These are phyloP conservation scores for Amaranthus tricolor DNA, from an alignment of 179 eudicot genomes.

Conservation along the genomic window DNA sequence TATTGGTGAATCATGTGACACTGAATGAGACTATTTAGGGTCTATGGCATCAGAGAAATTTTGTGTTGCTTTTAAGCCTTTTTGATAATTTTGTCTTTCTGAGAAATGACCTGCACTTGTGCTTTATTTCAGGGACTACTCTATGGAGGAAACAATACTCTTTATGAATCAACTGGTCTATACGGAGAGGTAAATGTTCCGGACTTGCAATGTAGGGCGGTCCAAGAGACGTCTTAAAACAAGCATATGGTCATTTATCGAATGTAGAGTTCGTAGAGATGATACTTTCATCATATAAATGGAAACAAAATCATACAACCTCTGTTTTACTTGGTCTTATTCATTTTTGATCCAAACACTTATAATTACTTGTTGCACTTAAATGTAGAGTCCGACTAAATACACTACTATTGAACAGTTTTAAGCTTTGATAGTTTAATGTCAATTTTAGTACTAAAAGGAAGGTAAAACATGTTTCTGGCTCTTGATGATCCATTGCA, in stretches of 20 bases:
- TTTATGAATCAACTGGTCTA: constrained; percentile 89
- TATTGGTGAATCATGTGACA: too few species aligned
- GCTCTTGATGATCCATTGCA: not conserved
- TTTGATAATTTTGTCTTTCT: not conserved
- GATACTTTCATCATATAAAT: not conserved
- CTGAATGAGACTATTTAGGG: not conserved
- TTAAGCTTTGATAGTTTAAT: not conserved
- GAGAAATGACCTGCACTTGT: constrained; percentile 17
- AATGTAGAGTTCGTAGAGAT: not conserved
- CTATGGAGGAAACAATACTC: constrained; percentile 70
- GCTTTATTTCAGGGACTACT: constrained; percentile 77
- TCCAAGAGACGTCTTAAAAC: not conserved
- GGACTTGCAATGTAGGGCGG: not conserved
- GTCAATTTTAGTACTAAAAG: not conserved
- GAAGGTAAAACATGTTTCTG: not conserved
- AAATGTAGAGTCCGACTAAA: not conserved
- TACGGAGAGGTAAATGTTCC: constrained; percentile 48
- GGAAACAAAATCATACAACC: too few species aligned
- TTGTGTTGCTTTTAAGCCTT: not conserved
- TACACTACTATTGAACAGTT: not conserved
- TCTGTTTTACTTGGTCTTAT: not conserved
- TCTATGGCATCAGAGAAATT: not conserved
- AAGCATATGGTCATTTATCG: not conserved
- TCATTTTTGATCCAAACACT: not conserved
- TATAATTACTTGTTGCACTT: not conserved